Base-by-base conservation (phyloP, 2,329 filamentous ascomycete species). In the Fusarium chuoi region DNA sequence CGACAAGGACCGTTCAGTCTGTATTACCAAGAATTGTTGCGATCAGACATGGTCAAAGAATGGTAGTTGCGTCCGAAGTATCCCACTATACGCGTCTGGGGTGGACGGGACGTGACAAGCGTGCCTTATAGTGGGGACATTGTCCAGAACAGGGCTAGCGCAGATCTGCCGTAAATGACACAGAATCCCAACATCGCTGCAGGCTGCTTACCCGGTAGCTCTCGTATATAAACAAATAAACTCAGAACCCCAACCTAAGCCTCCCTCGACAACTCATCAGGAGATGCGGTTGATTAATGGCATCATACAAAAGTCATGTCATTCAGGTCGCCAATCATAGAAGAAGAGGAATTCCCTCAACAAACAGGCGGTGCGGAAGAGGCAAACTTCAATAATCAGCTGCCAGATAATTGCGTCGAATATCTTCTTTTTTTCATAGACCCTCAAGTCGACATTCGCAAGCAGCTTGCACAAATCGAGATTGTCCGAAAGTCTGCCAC, bases 321-420 rank as follows among this genome's bases (percentile, higher is more conserved):
- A 22, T 49, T 60, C 42, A 67, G 26, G n/a, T 67, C 71, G 7
- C 24, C 49, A 7, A 49, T 58, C 5, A 28, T 61, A 42, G 66
- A 71, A 20, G 68, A 54, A 17, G 61, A 38, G 3, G 39, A 26
- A 13, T 4, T 35, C 7, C 26, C 55, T 13, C 46, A 52, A 17
- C 45, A 58, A 20, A 28, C 41, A 8, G 33, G 39, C 9, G 51
- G 70, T 13, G 36, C 55, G 12, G 67, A 48, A 4, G 65, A 75
- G 6, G 24, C 57, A 7, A 54, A 35, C 17, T 62, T 66, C 35
- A 62, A 65, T 11, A 70, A 68, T 11, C 76, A 77, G 22, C 85
- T 97, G 2, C 90, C 94, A 0, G 95, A 98, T 56, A 95, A 97
- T 81, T 93, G 91, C 71, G 91, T 97, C 60, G 94, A 97, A 81